These are phyloP conservation scores for Pleurotus eryngii DNA, from an alignment of 768 basidiomycete species.

Conservation along the genomic window DNA sequence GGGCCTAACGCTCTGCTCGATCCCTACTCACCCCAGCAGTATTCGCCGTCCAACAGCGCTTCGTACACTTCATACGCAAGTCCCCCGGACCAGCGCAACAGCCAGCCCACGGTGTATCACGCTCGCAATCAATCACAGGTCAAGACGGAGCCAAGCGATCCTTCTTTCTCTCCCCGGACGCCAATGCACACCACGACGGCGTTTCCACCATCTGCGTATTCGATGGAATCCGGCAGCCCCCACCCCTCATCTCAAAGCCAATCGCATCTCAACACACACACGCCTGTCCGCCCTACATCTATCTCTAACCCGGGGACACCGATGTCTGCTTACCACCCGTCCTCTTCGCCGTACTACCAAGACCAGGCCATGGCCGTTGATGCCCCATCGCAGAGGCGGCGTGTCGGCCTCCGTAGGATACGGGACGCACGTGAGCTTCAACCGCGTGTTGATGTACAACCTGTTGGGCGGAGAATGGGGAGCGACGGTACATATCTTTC, in stretches of 20 bases:
- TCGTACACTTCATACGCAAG: conserved; percentile 44
- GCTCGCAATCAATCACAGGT: conserved; percentile 55
- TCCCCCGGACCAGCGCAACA: conserved; percentile 37
- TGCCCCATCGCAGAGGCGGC: conserved; percentile 50
- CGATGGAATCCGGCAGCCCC: conserved; percentile 66
- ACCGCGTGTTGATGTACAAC: conserved; percentile 63
- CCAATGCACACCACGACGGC: conserved; percentile 30
- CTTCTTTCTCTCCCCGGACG: conserved; percentile 55
- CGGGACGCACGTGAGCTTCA: conserved; percentile 74
- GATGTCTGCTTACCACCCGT: conserved; percentile 58
- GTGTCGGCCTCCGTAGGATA: conserved; percentile 78
- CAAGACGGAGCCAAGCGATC: conserved; percentile 49
- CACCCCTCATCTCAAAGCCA: conserved; percentile 50
- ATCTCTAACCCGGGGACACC: conserved; percentile 71
- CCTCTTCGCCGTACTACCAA: conserved; percentile 53
- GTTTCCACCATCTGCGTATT: conserved; percentile 42
- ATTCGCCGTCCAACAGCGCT: conserved; percentile 59
- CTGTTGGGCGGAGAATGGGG: conserved; percentile 72
- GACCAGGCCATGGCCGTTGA: conserved; percentile 78
- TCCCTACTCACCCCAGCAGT: conserved; percentile 67
- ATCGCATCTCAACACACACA: conserved; percentile 48
- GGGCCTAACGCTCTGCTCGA: conserved; percentile 54
- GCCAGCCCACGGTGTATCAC: conserved; percentile 40
- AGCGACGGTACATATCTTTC: conserved; percentile 75
- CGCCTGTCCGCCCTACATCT: conserved; percentile 50